Evolutionary conservation across 768 basidiomycete genomes (phyloP), one percentile per base, ranked within the genome.

Genomic region (Jaapia argillacea): DNA sequence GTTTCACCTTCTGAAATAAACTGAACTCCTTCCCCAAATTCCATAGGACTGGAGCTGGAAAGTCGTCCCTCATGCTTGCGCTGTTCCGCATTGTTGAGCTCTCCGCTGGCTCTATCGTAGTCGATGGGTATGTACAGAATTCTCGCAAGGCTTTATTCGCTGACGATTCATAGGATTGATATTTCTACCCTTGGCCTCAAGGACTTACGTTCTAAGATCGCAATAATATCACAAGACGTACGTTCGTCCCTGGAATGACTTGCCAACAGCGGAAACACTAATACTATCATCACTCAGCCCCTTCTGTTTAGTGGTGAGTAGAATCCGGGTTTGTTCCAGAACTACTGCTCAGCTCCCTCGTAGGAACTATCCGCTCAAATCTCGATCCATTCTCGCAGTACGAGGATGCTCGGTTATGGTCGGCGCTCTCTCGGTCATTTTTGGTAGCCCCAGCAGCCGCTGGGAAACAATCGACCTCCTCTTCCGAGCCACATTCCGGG

Each of bases 1-100:
- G 36, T 21, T 6, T 3, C 6, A 13, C 13, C 31, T 13, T 24
- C 44, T 43, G 16, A 18, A 6, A 26, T 42, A 1, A 41, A n/a
- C n/a, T n/a, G n/a, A n/a, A n/a, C n/a, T n/a, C n/a, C n/a, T n/a
- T n/a, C n/a, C n/a, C n/a, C n/a, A n/a, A 18, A 20, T 5, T 12
- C 12, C 13, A 21, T 35, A 57, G 59, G 43, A 72, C 70, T 1
- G 81, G 79, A 1, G 75, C 77, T 0, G 78, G 76, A 18, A 77
- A 77, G 53, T 74, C 71, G 0, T 78, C 79, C 1, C 65, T 88
- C 42, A 75, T 83, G 55, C 63, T 80, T 44, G 71, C 77, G 2
- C 62, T 88, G 3, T 77, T 81, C 56, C 67, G 82, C 18, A 75
- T 87, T 47, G 77, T 85, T 26, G 83, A 89, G 57, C 68, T 80